Conservation (phyloP, 148 eudicot genomes). For the Vaccinium macrocarpon region DNA sequence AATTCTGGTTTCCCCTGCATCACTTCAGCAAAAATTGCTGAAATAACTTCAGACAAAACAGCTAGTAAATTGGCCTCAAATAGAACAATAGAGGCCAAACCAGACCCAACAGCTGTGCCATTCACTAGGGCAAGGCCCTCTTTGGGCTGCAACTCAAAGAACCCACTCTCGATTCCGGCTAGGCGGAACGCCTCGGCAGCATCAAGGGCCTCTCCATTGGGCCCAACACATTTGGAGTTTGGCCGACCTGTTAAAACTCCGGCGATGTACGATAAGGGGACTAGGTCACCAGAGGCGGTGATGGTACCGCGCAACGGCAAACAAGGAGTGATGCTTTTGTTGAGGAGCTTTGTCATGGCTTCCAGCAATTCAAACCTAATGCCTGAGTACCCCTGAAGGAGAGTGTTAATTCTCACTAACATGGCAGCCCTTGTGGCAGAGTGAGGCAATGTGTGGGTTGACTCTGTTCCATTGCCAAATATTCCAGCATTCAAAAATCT, state of each 20-base stretch:
- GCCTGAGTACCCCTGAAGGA: constrained; percentile 13
- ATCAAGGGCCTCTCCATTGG: constrained; percentile 22
- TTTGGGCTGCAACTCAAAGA: constrained; percentile 33
- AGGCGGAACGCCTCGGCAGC: constrained; percentile 14
- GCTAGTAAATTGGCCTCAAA: constrained; percentile 18
- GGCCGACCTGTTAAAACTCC: constrained; percentile 5
- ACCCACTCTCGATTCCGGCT: constrained; percentile 24
- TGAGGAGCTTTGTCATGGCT: constrained; percentile 18
- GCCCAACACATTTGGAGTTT: constrained; percentile 21
- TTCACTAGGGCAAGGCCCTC: constrained; percentile 33
- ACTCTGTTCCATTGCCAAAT: constrained; percentile 7
- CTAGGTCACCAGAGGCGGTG: constrained; percentile 11
- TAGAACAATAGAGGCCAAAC: constrained; percentile 22
- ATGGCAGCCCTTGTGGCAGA: constrained; percentile 14
- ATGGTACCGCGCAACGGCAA: constrained; percentile 11
- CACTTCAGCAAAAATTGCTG: constrained; percentile 25
- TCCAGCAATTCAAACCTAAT: constrained; percentile 7
- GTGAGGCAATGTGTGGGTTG: constrained; percentile 15
- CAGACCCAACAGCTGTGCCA: constrained; percentile 26
- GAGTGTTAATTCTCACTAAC: constrained; percentile 12
- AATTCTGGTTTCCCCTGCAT: constrained; percentile 25
- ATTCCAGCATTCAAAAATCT: constrained; percentile 16
- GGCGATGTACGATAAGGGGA: constrained; percentile 13
- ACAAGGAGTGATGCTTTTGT: constrained; percentile 12
- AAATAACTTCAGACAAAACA: constrained; percentile 23